phyloP scores from a whole-genome alignment of 2,329 filamentous ascomycete genomes.

The Fonsecaea erecta region DNA sequence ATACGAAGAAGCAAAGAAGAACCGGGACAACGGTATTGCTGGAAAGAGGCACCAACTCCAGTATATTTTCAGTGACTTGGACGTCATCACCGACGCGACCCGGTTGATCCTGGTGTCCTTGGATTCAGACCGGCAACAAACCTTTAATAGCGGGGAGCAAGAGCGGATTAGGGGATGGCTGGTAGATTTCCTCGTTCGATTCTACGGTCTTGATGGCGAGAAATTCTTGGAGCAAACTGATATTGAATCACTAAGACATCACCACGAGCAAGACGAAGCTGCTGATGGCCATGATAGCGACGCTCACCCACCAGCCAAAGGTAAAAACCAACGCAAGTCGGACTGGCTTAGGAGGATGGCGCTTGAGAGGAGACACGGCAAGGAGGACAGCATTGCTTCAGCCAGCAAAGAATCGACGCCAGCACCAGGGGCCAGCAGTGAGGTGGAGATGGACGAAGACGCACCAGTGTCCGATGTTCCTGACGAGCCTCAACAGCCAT shows the following conservation, averaged over 20 bases:
- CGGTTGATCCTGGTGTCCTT: slow-evolving; percentile 55
- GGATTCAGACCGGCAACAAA: slow-evolving; percentile 55
- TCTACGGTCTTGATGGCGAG: slow-evolving; percentile 76
- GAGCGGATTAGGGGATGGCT: slow-evolving; percentile 76
- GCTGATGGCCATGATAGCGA: slow-evolving; percentile 67
- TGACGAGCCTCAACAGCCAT: slow-evolving; percentile 45
- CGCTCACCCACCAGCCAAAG: slow-evolving; percentile 70
- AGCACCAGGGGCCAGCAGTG: slow-evolving; percentile 27
- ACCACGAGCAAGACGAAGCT: slow-evolving; percentile 77
- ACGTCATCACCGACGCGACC: slow-evolving; percentile 62
- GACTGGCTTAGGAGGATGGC: slow-evolving; percentile 81
- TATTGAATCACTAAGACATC: slow-evolving; percentile 68
- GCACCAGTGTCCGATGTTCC: slow-evolving; percentile 61
- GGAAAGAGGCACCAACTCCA: slow-evolving; percentile 73
- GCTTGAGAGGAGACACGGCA: slow-evolving; percentile 77
- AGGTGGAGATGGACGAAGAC: slow-evolving; percentile 67
- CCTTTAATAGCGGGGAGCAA: slow-evolving; percentile 65
- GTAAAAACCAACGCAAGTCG: slow-evolving; percentile 76
- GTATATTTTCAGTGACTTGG: slow-evolving; percentile 73
- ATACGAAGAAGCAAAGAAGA: slow-evolving; percentile 84
- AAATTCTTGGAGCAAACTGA: slow-evolving; percentile 60
- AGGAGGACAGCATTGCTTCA: slow-evolving; percentile 77
- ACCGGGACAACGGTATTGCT: slow-evolving; percentile 65
- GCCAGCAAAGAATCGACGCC: slow-evolving; percentile 89
- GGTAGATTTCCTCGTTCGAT: slow-evolving; percentile 73